Percentiles rank a stretch among this genome's conserved stretches.
These are phyloP conservation scores for Rhodamnia argentea DNA, from an alignment of 345 rosid genomes.

Conservation along the genomic window DNA sequence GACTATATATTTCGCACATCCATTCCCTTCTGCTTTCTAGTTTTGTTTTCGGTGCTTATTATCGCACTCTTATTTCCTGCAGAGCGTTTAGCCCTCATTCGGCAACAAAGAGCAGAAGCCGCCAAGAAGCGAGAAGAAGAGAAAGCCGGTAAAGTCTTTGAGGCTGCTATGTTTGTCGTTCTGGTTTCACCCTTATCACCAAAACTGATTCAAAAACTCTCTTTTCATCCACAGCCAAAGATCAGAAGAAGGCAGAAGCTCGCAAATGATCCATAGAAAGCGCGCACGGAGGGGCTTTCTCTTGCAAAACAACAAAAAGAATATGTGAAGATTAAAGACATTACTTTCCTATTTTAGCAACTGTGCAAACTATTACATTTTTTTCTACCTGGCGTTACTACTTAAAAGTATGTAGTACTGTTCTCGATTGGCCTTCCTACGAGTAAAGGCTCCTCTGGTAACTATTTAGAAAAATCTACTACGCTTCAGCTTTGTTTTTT, in stretches of 20 bases:
- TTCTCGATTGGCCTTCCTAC: background rate
- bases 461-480: background rate
- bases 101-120: background rate
- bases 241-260: conserved; percentile 49
- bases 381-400: background rate
- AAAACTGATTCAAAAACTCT: background rate
- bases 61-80: background rate
- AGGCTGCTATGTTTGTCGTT: background rate
- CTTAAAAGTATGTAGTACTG: background rate
- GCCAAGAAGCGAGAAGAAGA: background rate
- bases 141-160: background rate
- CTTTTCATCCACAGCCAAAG: conserved; percentile 31
- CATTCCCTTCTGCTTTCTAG: background rate
- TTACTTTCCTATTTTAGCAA: background rate
- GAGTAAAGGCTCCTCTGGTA: background rate
- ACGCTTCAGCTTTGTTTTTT: too few species aligned
- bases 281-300: background rate
- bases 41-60: background rate
- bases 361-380: background rate
- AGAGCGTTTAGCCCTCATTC: background rate
- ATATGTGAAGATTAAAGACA: background rate
- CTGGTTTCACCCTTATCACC: background rate
- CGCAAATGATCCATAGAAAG: conserved; percentile 33
- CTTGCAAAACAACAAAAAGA: background rate
- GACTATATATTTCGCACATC: background rate